These are phyloP conservation scores for Solanum commersonii DNA, from an alignment of 257 asterid genomes.

Conservation along the genomic window DNA sequence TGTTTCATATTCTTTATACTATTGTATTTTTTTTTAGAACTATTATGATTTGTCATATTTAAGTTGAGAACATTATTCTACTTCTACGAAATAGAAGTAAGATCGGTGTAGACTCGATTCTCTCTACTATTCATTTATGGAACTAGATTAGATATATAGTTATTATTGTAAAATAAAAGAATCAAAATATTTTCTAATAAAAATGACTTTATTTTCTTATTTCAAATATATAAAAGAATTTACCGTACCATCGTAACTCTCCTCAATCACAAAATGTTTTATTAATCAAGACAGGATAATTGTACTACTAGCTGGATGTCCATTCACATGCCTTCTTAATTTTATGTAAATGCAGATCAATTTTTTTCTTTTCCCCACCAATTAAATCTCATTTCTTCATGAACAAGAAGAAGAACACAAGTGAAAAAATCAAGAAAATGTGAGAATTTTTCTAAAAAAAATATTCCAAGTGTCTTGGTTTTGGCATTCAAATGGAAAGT, in stretches of 20 bases:
- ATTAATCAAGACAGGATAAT: neutral
- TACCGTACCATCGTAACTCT: neutral
- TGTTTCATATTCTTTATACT: too few species aligned
- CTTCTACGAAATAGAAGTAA: too few species aligned
- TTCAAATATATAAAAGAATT: neutral
- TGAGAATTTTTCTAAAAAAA: neutral
- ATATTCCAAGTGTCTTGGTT: slow-evolving; percentile 2
- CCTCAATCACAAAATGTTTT: neutral
- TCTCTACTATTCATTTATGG: accelerated
- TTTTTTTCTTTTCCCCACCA: neutral
- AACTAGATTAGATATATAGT: neutral
- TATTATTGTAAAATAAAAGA: neutral
- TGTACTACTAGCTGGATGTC: neutral
- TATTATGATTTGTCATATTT: too few species aligned
- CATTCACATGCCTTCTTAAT: neutral
- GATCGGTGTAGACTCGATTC: accelerated
- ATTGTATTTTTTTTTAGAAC: neutral
- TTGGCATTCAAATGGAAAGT: slow-evolving; percentile 27
- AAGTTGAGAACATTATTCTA: neutral
- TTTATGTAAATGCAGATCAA: neutral
- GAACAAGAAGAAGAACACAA: neutral
- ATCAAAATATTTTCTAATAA: neutral
- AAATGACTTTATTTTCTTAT: neutral
- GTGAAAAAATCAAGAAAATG: neutral
- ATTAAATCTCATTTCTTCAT: neutral